These are phyloP conservation scores for Verticillium dahliae DNA, from an alignment of 2,329 filamentous ascomycete species.

Conservation along the genomic window DNA sequence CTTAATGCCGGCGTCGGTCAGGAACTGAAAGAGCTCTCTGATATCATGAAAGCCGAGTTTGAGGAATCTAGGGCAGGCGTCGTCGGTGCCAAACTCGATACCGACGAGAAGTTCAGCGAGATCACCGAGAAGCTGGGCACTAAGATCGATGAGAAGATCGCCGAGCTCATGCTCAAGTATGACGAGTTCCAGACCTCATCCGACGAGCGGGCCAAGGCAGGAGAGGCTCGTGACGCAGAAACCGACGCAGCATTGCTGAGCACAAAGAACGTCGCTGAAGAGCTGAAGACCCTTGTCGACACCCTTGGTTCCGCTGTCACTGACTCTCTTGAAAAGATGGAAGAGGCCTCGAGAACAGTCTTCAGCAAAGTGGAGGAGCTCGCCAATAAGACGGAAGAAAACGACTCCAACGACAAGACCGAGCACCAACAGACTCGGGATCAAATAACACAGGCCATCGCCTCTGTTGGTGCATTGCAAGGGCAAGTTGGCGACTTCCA, in stretches of 20 bases:
- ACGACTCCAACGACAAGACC: constrained; percentile 63
- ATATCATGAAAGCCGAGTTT: constrained; percentile 77
- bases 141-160: constrained; percentile 61
- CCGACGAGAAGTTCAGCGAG: constrained; percentile 67
- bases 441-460: constrained; percentile 68
- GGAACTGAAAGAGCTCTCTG: constrained; percentile 66
- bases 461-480: constrained; percentile 68
- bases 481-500: constrained; percentile 76
- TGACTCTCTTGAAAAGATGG: constrained; percentile 79
- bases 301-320: constrained; percentile 75
- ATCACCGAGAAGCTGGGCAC: constrained; percentile 45
- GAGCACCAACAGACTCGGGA: constrained; percentile 81
- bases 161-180: constrained; percentile 77
- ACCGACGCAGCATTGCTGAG: constrained; percentile 67
- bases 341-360: constrained; percentile 80
- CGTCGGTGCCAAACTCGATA: constrained; percentile 73
- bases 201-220: constrained; percentile 66
- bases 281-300: constrained; percentile 79
- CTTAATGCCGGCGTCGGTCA: constrained; percentile 50
- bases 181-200: constrained; percentile 73
- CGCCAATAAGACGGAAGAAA: constrained; percentile 67
- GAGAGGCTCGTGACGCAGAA: constrained; percentile 66
- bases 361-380: constrained; percentile 78
- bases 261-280: constrained; percentile 77
- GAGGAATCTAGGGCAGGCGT: constrained; percentile 78